These are phyloP conservation scores for Gloeopeniophorella convolvens DNA, from an alignment of 768 basidiomycete species.

Conservation along the genomic window DNA sequence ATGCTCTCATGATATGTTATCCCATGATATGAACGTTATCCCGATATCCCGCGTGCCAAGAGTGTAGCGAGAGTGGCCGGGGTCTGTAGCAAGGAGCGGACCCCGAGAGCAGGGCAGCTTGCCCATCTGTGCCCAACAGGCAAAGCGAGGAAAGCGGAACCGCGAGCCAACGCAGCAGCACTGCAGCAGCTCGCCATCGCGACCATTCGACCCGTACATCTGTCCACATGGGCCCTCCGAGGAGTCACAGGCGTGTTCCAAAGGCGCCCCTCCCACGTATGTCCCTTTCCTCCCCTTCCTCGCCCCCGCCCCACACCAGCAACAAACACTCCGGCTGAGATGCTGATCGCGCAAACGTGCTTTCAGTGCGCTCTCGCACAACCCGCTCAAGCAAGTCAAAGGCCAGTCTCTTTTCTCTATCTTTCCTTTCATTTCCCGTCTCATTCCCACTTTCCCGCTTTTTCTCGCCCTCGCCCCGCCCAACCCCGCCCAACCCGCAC, in stretches of 20 bases:
- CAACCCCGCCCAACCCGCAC: background rate
- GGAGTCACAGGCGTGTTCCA: conserved; percentile 17
- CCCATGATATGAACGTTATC: too few relatives aligned
- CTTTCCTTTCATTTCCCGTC: background rate
- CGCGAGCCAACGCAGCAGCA: too few relatives aligned
- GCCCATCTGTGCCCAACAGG: too few relatives aligned
- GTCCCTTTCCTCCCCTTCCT: background rate
- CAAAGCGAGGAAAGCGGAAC: too few relatives aligned
- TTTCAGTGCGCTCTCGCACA: conserved; percentile 47
- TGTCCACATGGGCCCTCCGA: conserved; percentile 17
- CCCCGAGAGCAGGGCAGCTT: too few relatives aligned
- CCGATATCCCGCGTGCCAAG: too few relatives aligned
- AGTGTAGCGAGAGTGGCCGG: too few relatives aligned
- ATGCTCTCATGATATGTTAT: too few relatives aligned
- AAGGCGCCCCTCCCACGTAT: conserved; percentile 17
- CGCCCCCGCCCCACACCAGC: background rate
- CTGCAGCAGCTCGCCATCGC: too few relatives aligned
- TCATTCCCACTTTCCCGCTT: background rate
- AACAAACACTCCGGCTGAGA: conserved; percentile 7
- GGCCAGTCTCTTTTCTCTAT: conserved; percentile 32
- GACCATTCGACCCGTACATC: conserved; percentile 8
- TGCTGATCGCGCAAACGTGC: conserved; percentile 23
- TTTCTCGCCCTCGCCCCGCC: background rate
- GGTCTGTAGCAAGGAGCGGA: too few relatives aligned
- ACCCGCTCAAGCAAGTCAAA: conserved; percentile 53